These are phyloP conservation scores for Sporothrix mexicana DNA, from an alignment of 2,329 filamentous ascomycete species.

Conservation along the genomic window DNA sequence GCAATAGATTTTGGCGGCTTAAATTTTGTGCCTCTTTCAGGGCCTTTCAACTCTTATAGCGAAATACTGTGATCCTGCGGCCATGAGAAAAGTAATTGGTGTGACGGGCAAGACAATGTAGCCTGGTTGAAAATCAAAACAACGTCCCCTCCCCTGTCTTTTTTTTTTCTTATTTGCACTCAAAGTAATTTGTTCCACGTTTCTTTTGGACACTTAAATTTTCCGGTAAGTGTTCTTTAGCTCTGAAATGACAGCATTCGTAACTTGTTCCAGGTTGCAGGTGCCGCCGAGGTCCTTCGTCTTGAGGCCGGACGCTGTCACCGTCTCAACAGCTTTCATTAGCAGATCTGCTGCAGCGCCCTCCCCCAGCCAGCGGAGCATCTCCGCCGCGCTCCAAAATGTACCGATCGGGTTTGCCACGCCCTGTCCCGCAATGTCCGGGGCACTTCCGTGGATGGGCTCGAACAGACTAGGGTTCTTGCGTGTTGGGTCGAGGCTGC, in stretches of 20 bases:
- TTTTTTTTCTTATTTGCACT: too few species aligned
- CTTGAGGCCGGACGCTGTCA: neutral
- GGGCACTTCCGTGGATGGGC: neutral
- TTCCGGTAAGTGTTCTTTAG: neutral
- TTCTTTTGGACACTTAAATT: too few species aligned
- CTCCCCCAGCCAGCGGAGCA: neutral
- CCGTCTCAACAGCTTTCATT: neutral
- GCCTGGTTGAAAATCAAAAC: too few species aligned
- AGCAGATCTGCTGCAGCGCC: neutral
- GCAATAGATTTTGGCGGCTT: too few species aligned
- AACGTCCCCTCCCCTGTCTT: too few species aligned
- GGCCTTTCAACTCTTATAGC: too few species aligned
- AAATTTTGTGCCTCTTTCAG: too few species aligned
- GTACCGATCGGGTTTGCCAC: neutral
- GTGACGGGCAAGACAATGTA: too few species aligned
- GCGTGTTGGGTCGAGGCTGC: neutral
- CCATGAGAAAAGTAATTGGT: too few species aligned
- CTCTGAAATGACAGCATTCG: neutral
- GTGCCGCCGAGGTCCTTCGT: neutral
- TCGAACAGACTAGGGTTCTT: neutral
- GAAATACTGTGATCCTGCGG: too few species aligned
- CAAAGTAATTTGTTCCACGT: too few species aligned
- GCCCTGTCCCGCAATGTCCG: neutral
- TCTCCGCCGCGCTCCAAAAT: neutral
- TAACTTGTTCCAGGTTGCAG: neutral